Percentiles rank a stretch among this genome's conserved stretches.
Evolutionary conservation across 2,329 filamentous ascomycete species (phyloP).

Genomic region (Hysterium pulicare): DNA sequence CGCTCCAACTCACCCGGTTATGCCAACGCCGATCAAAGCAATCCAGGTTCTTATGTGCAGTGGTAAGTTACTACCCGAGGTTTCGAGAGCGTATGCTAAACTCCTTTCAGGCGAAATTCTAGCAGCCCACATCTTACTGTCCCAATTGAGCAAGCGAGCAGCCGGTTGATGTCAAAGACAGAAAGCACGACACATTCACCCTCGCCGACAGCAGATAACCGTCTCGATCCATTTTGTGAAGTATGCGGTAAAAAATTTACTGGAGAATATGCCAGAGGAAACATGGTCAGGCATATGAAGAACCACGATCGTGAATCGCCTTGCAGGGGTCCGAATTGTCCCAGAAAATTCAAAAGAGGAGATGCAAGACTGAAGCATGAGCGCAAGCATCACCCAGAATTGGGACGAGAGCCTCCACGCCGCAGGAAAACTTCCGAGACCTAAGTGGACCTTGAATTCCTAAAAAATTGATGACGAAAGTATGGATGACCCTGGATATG

Average conservation of each 20-base stretch:
- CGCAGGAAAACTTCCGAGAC: not conserved
- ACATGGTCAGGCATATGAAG: not conserved
- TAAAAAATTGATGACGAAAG: not conserved
- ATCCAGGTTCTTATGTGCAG: too few relatives aligned
- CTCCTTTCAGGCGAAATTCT: too few relatives aligned
- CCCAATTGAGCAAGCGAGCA: too few relatives aligned
- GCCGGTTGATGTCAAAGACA: too few relatives aligned
- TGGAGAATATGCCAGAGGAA: not conserved
- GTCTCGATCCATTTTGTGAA: too few relatives aligned
- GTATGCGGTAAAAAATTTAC: not conserved
- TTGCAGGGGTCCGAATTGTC: not conserved
- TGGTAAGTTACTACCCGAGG: too few relatives aligned
- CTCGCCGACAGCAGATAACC: too few relatives aligned
- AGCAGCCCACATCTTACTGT: too few relatives aligned
- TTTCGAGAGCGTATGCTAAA: too few relatives aligned
- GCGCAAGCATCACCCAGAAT: constrained; percentile 1
- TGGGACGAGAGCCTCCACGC: not conserved
- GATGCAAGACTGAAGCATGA: constrained; percentile 2
- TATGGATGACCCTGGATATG: not conserved
- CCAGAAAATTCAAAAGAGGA: not conserved
- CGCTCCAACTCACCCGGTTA: too few relatives aligned
- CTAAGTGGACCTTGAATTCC: not conserved
- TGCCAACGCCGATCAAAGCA: too few relatives aligned
- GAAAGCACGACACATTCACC: too few relatives aligned
- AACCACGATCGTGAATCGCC: not conserved